These are phyloP conservation scores for Blastomyces parvus DNA, from an alignment of 2,329 filamentous ascomycete genomes.

Conservation along the genomic window DNA sequence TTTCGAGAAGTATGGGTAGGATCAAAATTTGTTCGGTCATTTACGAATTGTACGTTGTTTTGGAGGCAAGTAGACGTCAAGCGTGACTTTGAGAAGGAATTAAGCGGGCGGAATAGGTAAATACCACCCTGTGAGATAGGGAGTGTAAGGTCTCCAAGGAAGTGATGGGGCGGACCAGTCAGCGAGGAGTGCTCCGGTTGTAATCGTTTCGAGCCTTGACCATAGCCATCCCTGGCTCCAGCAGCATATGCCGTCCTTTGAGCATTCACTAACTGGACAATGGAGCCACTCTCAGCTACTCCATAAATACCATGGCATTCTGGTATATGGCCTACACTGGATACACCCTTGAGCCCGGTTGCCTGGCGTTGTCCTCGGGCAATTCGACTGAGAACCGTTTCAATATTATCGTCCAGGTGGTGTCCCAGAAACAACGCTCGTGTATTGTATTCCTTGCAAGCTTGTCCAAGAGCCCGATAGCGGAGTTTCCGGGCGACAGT, in stretches of 20 bases:
- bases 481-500: slow-evolving; percentile 62
- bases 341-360: slow-evolving; percentile 62
- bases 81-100: slow-evolving; percentile 54
- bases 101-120: slow-evolving; percentile 30
- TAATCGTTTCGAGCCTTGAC: background rate
- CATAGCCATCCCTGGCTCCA: background rate
- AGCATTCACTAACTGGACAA: background rate
- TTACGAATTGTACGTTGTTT: slow-evolving; percentile 63
- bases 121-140: slow-evolving; percentile 29
- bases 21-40: slow-evolving; percentile 76
- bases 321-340: slow-evolving; percentile 58
- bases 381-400: slow-evolving; percentile 77
- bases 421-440: slow-evolving; percentile 67
- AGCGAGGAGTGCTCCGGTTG: background rate
- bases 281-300: slow-evolving; percentile 53
- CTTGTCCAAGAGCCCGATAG: slow-evolving; percentile 59
- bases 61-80: slow-evolving; percentile 57
- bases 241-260: background rate
- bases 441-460: slow-evolving; percentile 47
- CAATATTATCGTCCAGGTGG: slow-evolving; percentile 82
- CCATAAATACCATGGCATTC: slow-evolving; percentile 71
- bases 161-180: background rate
- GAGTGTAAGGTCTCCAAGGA: background rate
- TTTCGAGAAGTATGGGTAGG: slow-evolving; percentile 70
- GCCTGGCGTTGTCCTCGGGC: slow-evolving; percentile 55